phyloP scores from a whole-genome alignment of 73 alveolate species.

The Paramecium primaurelia region DNA sequence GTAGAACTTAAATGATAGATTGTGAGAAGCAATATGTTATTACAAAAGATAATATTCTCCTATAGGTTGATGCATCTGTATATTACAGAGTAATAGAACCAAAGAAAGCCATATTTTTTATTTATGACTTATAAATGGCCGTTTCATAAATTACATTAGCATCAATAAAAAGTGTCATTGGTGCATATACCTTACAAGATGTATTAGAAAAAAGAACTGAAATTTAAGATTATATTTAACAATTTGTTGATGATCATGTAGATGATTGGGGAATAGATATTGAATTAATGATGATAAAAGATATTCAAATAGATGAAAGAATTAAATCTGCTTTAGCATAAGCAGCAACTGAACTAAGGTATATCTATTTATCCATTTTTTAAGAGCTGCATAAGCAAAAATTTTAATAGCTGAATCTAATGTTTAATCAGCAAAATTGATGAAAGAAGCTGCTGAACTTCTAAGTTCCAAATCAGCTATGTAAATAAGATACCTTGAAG shows the following conservation, averaged over 20 bases:
- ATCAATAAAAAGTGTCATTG: not conserved
- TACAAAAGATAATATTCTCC: not conserved
- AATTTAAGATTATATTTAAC: not conserved
- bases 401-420: constrained; percentile 6
- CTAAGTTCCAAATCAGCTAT: not conserved
- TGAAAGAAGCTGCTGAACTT: constrained; percentile 24
- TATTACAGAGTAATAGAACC: constrained; percentile 13
- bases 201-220: not conserved
- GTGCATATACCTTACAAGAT: not conserved
- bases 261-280: constrained; percentile 45
- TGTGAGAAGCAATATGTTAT: constrained; percentile 2
- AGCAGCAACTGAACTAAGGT: constrained; percentile 17
- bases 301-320: not conserved
- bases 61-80: constrained; percentile 2
- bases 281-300: not conserved
- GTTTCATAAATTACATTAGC: not conserved
- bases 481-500: not conserved
- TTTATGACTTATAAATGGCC: not conserved
- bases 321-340: not conserved
- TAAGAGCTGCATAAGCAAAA: not conserved
- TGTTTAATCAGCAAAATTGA: constrained; percentile 25
- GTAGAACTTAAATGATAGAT: not conserved
- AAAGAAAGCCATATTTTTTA: not conserved
- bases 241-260: constrained; percentile 6
- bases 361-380: not conserved